Evolutionary conservation across 495 filamentous ascomycete species (phyloP), one percentile per base, ranked within the genome.

Genomic region (Entonaema liquescens): DNA sequence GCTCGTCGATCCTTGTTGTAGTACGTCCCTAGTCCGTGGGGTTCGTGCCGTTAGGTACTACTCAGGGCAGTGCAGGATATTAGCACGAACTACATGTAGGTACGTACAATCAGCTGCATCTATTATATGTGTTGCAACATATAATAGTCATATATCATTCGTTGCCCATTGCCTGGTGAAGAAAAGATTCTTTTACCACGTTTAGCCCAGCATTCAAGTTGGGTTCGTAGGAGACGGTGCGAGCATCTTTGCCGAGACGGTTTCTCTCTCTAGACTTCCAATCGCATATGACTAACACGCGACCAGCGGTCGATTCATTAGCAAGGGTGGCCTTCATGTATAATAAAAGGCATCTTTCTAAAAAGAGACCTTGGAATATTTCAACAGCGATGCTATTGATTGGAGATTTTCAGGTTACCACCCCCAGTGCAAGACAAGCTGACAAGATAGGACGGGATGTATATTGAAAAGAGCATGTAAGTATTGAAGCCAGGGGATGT

Each of bases 31-130:
- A 58, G 29, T 63, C 70, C 49, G 64, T 71, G 59, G 64, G 70
- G 70, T 72, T 65, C 49, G 31, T 65, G 49, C 59, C 64, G 38
- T 64, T 67, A 59, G 44, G 19, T n/a, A 59, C 15, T 23, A n/a
- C 53, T 44, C 52, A 62, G 62, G 33, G 58, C 57, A 59, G 33
- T 54, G 38, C 38, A 65, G 25, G 38, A 55, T 36, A 59, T 68
- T 42, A 33, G 63, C 29, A 67, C 44, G 59, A 72, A 72, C 59
- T 72, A 68, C 64, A 67, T 72, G 59, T 72, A 72, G 70, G 70
- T 72, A 72, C 70, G 70, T 72, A 72, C 70, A 67, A 65, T 38
- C 29, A 47, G 63, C 49, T 72, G 70, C 70, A 68, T 61, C 60
- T 55, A 63, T 62, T 6, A 1, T 5, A 71, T 33, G 62, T 54